Evolutionary conservation across 495 filamentous ascomycete genomes (phyloP).

Genomic region (Neurospora sp.): DNA sequence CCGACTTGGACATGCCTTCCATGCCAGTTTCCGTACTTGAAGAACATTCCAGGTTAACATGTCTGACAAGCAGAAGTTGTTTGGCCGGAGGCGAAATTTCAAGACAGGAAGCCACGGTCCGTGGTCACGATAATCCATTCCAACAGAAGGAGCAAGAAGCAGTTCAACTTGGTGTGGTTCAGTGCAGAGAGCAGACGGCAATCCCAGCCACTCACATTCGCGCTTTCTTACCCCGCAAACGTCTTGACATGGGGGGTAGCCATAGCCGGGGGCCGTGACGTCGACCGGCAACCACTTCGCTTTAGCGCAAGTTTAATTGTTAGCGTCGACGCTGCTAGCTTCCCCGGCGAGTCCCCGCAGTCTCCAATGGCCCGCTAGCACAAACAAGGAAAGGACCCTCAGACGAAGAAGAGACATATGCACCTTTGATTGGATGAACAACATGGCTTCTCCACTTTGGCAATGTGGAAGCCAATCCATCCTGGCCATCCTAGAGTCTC

Average conservation of each 20-base stretch:
- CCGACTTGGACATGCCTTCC: not conserved
- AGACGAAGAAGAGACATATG: not conserved
- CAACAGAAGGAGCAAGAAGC: not conserved
- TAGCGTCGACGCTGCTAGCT: conserved; percentile 3
- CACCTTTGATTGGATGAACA: not conserved
- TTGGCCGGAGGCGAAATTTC: not conserved
- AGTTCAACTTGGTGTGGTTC: not conserved
- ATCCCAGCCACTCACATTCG: not conserved
- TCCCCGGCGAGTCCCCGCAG: not conserved
- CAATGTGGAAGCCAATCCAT: not conserved
- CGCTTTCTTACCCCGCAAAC: conserved; percentile 17
- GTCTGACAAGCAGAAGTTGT: not conserved
- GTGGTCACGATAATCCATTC: not conserved
- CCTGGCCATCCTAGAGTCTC: not conserved
- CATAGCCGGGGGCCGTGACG: conserved; percentile 16
- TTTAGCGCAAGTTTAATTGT: conserved; percentile 7
- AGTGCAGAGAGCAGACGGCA: not conserved
- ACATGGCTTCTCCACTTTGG: not conserved
- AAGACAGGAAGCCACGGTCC: not conserved
- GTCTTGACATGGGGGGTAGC: conserved; percentile 7
- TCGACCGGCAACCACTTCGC: conserved; percentile 9
- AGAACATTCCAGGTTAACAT: not conserved
- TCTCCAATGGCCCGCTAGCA: not conserved
- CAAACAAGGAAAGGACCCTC: not conserved
- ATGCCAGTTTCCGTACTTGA: not conserved